Percentiles rank a stretch among this genome's conserved stretches.
Evolutionary conservation across 805 yeast genomes (phyloP).

Genomic region (Sugiyamaella qingdaonensis): DNA sequence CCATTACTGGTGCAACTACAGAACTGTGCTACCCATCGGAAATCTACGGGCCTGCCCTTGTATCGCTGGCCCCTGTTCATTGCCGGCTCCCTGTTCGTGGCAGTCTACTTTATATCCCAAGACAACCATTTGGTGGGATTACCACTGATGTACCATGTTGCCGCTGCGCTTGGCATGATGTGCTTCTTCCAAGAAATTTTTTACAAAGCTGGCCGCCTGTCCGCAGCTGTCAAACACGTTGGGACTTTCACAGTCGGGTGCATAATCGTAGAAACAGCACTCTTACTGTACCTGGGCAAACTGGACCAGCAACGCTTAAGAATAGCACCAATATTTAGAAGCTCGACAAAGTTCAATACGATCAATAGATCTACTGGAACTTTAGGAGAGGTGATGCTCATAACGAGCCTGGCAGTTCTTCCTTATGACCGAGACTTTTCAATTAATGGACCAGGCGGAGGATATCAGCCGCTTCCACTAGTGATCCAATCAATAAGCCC

Average conservation of each 20-base stretch:
- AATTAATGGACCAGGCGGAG: constrained; percentile 14
- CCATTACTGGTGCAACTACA: constrained; percentile 18
- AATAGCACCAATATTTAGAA: not conserved
- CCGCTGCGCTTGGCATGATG: constrained; percentile 7
- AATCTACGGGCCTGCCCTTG: constrained; percentile 3
- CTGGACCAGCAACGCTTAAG: not conserved
- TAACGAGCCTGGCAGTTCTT: constrained; percentile 6
- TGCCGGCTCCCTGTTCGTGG: constrained; percentile 3
- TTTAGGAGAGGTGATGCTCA: constrained; percentile 9
- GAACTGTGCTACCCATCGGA: not conserved
- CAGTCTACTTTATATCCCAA: constrained; percentile 10
- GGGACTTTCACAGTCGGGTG: not conserved
- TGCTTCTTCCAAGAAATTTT: constrained; percentile 11
- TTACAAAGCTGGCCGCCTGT: not conserved
- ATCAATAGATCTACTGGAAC: not conserved
- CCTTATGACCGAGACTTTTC: constrained; percentile 9
- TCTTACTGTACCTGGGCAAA: not conserved
- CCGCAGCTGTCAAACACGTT: not conserved
- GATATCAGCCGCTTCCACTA: constrained; percentile 20
- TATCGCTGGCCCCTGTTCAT: constrained; percentile 15
- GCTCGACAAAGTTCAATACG: not conserved
- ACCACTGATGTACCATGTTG: constrained; percentile 6
- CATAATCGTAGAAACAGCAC: not conserved
- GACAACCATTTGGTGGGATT: constrained; percentile 6
- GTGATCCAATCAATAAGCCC: constrained; percentile 23